A percentile compares a stretch with the other conserved stretches of the same genome.
These are phyloP conservation scores for Macadamia tetraphylla DNA, from an alignment of 164 flowering plant species.

Conservation along the genomic window DNA sequence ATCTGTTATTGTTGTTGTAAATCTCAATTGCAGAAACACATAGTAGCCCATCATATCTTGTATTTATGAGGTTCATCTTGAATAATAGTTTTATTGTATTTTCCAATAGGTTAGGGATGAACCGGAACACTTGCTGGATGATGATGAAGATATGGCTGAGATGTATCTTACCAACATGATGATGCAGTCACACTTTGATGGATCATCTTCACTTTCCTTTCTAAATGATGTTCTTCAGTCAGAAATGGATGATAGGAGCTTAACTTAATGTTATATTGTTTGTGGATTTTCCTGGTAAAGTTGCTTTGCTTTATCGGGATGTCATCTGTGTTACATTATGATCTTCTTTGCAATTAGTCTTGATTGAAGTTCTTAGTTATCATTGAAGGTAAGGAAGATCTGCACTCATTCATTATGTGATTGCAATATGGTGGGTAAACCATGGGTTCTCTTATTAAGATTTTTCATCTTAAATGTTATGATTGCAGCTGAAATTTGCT, in stretches of 20 bases:
- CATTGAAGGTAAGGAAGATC: no score
- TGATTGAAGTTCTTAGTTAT: no score
- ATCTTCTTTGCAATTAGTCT: no score
- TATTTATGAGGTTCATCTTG: no score
- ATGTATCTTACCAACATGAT: conserved; percentile 85
- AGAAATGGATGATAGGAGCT: conserved; percentile 53
- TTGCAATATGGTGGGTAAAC: no score
- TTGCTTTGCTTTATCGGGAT: not conserved
- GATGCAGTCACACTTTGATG: conserved; percentile 48
- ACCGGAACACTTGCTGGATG: conserved; percentile 62
- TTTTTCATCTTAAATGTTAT: conserved; percentile 18
- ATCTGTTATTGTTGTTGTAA: no score
- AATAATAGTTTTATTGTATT: not conserved
- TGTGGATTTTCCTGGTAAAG: not conserved
- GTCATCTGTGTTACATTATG: not conserved
- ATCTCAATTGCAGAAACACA: no score
- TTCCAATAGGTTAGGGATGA: conserved; percentile 60
- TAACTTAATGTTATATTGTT: not conserved
- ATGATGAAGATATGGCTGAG: conserved; percentile 75
- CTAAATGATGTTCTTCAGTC: conserved; percentile 33
- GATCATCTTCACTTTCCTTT: conserved; percentile 50
- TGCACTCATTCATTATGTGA: no score
- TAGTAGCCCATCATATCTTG: no score
- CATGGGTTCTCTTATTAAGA: no score
- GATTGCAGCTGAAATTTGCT: conserved; percentile 41